Evolutionary conservation across 2,329 filamentous ascomycete species (phyloP).

Genomic region (Emergomyces pasteurianus): DNA sequence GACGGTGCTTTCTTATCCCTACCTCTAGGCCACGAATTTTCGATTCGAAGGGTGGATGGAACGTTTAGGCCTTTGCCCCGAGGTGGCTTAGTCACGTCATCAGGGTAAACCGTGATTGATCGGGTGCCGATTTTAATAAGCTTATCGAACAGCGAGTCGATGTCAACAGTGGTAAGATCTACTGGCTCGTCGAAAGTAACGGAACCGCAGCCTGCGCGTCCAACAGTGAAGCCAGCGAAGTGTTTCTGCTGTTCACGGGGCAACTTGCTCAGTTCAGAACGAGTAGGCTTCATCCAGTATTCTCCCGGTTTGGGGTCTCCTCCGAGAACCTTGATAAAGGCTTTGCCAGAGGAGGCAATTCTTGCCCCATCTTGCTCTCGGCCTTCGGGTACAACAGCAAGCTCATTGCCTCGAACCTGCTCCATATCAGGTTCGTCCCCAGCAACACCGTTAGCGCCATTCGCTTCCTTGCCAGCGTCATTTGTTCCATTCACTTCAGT

Average conservation of each 20-base stretch:
- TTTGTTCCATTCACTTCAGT: conserved; percentile 32
- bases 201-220: conserved; percentile 67
- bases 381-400: conserved; percentile 63
- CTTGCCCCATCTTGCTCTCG: conserved; percentile 40
- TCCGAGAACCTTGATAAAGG: conserved; percentile 19
- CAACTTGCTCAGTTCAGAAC: conserved; percentile 66
- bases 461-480: conserved; percentile 19
- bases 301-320: conserved; percentile 51
- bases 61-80: conserved; percentile 85
- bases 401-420: conserved; percentile 60
- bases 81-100: conserved; percentile 64
- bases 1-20: conserved; percentile 44
- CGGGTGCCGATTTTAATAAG: conserved; percentile 68
- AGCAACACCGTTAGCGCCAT: conserved; percentile 11
- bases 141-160: conserved; percentile 66
- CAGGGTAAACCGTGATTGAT: conserved; percentile 76
- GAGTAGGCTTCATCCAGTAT: conserved; percentile 76
- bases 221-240: conserved; percentile 65
- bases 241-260: conserved; percentile 65
- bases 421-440: conserved; percentile 50
- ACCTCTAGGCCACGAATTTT: conserved; percentile 84
- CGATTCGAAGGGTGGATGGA: conserved; percentile 72
- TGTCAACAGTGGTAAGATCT: conserved; percentile 65
- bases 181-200: conserved; percentile 73
- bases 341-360: conserved; percentile 24